Evolutionary conservation across 2,329 filamentous ascomycete species (phyloP), one percentile per base, ranked within the genome.

Genomic region (Fonsecaea multimorphosa): DNA sequence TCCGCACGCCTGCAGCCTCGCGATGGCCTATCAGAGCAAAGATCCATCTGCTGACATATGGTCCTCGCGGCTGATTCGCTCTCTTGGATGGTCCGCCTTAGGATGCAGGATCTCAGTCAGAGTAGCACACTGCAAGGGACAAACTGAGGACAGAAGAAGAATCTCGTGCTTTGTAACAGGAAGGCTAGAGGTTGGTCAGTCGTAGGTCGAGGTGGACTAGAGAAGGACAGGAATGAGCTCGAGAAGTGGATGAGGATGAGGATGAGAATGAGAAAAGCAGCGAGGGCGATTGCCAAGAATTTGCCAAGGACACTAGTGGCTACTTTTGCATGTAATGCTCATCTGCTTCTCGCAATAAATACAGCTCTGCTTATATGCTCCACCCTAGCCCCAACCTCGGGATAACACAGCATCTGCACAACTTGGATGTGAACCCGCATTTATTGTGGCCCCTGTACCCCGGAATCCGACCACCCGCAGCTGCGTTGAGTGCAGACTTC

Each of bases 361-460:
- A 9, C 32, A 12, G 2, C 11, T 34, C 11, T 34, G 11, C 11
- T 2, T 12, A 34, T 9, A 2, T 34, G 16, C 38, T 40, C 38
- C 16, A 16, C 38, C 16, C 38, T n/a, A n/a, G n/a, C n/a, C n/a
- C n/a, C n/a, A n/a, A n/a, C n/a, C n/a, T n/a, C n/a, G n/a, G n/a
- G n/a, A n/a, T n/a, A n/a, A n/a, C n/a, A n/a, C n/a, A n/a, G n/a
- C n/a, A n/a, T n/a, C n/a, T n/a, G n/a, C n/a, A n/a, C n/a, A n/a
- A n/a, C n/a, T n/a, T n/a, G n/a, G n/a, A n/a, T n/a, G n/a, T n/a
- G n/a, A 31, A 31, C 78, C 78, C 7, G 70, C 77, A 11, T 65
- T 77, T 29, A 74, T 76, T 34, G 79, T 78, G 65, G 69, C 73
- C 58, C 40, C 73, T 67, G 63, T 72, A 44, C 38, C 38, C 38